Conservation (phyloP, 108 stramenopile species). For the Mediolabrus comicus region DNA sequence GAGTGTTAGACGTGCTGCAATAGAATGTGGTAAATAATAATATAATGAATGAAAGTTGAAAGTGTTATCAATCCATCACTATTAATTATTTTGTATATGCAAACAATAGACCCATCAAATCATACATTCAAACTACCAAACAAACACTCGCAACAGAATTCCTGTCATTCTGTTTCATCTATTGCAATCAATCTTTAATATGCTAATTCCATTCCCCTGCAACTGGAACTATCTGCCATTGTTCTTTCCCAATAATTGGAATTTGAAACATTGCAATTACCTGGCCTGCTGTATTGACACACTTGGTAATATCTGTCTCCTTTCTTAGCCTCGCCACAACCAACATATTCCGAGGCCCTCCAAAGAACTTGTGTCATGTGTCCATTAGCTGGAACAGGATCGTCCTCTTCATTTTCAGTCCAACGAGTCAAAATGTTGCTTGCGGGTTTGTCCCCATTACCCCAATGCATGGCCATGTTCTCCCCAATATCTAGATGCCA, state of each 20-base stretch:
- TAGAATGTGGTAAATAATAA: background rate
- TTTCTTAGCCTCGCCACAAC: background rate
- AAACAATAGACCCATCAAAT: too few relatives aligned
- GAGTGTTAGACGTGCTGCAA: slow-evolving; percentile 23
- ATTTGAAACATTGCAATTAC: background rate
- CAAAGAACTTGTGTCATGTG: slow-evolving; percentile 15
- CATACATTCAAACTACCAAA: too few relatives aligned
- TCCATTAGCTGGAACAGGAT: background rate
- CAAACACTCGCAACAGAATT: too few relatives aligned
- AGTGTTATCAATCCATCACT: too few relatives aligned
- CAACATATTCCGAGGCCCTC: slow-evolving; percentile 11
- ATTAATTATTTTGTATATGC: too few relatives aligned
- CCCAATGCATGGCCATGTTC: background rate
- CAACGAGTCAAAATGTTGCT: background rate
- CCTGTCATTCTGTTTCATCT: too few relatives aligned
- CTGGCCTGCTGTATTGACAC: background rate
- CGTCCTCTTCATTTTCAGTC: background rate
- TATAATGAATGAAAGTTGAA: background rate
- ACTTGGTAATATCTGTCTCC: background rate
- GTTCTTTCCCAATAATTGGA: background rate
- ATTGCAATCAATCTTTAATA: too few relatives aligned
- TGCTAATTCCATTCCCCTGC: background rate
- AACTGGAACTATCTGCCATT: background rate
- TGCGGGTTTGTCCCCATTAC: background rate
- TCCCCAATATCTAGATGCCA: background rate